Evolutionary conservation across 345 rosid genomes (phyloP), one percentile per base, ranked within the genome.

Genomic region (Brassica rapa): DNA sequence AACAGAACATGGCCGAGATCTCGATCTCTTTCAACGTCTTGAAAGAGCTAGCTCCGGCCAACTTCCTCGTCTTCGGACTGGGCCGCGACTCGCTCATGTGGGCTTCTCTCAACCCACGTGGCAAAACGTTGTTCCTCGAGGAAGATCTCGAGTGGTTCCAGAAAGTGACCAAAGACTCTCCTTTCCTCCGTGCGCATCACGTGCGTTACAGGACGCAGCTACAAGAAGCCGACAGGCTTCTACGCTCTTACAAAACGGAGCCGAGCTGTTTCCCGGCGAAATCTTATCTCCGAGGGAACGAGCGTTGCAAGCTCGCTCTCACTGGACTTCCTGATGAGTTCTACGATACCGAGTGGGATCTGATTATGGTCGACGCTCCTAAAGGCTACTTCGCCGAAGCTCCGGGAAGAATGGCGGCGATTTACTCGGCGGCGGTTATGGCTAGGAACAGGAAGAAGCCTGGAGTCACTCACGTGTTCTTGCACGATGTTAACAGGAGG

Each of bases 381-480:
- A 79, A 86, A 8, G 96, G 96, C 10, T 88, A 88, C 79, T 86
- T 84, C 74, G 27, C 86, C 1, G 86, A 81, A 12, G 90, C 93
- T 4, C 93, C 93, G 6, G 84, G 88, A 59, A 81, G 91, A 63
- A 89, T 89, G 89, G 87, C 84, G 8, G 93, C 93, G 61, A 87
- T 89, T 39, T 89, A 82, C 77, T 89, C 91, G 16, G 89, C 93
- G 7, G 93, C 88, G 65, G 88, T 89, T 4, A 89, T 89, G 93
- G 91, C 91, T 43, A 82, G 90, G 73, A 79, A 70, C 70, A 82
- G 90, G 75, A 87, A 78, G 35, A 86, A 87, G 35, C 37, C 87
- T 0, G 93, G 92, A 14, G 89, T 83, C 51, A 91, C 93, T 16
- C 93, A 87, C 37, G 89, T 90, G 70, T 84, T 83, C 61, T 71